Conservation (phyloP, 2,329 filamentous ascomycete genomes). For the Diplodia sapinea region DNA sequence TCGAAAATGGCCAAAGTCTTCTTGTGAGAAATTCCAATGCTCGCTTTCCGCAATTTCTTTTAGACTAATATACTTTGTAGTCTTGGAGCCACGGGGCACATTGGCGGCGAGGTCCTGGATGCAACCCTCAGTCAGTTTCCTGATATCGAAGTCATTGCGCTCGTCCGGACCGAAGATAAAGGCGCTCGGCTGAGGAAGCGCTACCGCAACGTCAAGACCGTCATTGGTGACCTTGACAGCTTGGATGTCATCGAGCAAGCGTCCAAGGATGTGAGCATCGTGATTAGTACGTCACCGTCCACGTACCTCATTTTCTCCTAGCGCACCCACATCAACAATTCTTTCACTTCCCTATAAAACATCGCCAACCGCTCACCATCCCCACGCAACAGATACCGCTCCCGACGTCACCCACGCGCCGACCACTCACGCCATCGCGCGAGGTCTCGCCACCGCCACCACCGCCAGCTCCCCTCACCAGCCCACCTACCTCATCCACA, state of each 20-base stretch:
- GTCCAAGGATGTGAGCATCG: conserved; percentile 5
- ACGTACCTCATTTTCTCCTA: too few relatives aligned
- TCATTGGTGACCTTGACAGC: conserved; percentile 21
- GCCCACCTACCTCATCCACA: too few relatives aligned
- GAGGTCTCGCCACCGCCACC: background rate
- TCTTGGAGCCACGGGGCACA: conserved; percentile 16
- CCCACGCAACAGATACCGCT: too few relatives aligned
- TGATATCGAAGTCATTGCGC: conserved; percentile 4
- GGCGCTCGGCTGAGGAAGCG: background rate
- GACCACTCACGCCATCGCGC: too few relatives aligned
- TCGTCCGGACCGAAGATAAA: background rate
- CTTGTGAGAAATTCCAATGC: background rate
- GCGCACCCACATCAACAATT: background rate
- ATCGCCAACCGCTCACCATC: too few relatives aligned
- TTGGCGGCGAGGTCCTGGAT: too few relatives aligned
- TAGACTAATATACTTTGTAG: background rate
- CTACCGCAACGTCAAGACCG: background rate
- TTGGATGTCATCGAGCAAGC: conserved; percentile 15
- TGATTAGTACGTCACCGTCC: background rate
- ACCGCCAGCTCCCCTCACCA: too few relatives aligned
- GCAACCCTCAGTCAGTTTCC: too few relatives aligned
- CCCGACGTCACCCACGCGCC: too few relatives aligned
- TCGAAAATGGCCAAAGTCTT: background rate
- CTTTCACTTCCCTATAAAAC: too few relatives aligned
- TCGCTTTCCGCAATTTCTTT: too few relatives aligned